These are phyloP conservation scores for Claviceps citrina DNA, from an alignment of 2,329 filamentous ascomycete genomes.

Conservation along the genomic window DNA sequence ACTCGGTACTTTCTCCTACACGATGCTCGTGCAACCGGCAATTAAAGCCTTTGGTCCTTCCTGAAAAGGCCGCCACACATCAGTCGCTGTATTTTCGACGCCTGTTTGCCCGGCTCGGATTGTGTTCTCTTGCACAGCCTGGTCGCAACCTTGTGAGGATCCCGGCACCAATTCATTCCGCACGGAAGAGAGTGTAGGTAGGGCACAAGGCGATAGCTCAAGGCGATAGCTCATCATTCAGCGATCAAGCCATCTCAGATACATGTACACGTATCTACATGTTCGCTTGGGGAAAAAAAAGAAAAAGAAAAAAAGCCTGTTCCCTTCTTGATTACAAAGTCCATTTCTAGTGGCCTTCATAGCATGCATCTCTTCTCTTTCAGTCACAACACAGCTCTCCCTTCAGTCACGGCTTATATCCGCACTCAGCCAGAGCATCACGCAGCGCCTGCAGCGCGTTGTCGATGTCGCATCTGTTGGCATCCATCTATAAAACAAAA, in stretches of 20 bases:
- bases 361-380: background rate
- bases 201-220: too few relatives aligned
- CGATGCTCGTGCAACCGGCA: background rate
- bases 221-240: too few relatives aligned
- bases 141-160: background rate
- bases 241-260: background rate
- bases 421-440: constrained; percentile 58
- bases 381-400: background rate
- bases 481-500: constrained; percentile 42
- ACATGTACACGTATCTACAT: background rate
- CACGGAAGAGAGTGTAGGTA: background rate
- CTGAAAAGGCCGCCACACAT: background rate
- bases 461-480: constrained; percentile 65
- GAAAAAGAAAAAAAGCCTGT: too few relatives aligned
- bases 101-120: background rate
- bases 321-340: too few relatives aligned
- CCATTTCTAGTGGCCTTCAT: background rate
- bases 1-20: background rate
- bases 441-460: constrained; percentile 67
- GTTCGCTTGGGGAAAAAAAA: background rate
- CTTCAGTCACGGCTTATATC: constrained; percentile 35
- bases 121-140: background rate
- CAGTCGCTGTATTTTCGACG: background rate
- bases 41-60: background rate
- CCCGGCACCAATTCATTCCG: too few relatives aligned